Evolutionary conservation across 2,329 filamentous ascomycete genomes (phyloP).

Genomic region (Epichloe scottii): DNA sequence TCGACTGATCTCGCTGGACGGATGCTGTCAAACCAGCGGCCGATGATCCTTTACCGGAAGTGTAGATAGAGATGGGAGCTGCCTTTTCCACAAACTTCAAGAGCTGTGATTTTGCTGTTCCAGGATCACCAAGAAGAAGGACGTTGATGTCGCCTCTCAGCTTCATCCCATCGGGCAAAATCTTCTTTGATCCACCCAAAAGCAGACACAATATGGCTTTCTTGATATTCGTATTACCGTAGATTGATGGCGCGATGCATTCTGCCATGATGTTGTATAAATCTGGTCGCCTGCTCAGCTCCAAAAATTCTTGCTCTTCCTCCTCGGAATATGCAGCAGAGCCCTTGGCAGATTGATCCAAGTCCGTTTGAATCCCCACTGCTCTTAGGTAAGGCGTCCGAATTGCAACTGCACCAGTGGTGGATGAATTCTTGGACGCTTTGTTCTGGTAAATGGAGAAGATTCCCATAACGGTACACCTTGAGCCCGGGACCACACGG

Average conservation of each 20-base stretch:
- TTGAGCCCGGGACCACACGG: constrained; percentile 83
- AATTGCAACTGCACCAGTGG: constrained; percentile 78
- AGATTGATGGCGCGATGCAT: constrained; percentile 95
- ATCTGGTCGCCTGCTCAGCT: constrained; percentile 81
- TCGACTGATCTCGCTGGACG: constrained; percentile 83
- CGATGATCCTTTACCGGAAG: constrained; percentile 94
- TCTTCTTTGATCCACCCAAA: constrained; percentile 93
- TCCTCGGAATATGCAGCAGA: constrained; percentile 79
- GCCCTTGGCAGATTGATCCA: constrained; percentile 81
- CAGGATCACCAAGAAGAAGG: constrained; percentile 86
- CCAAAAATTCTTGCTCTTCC: constrained; percentile 90
- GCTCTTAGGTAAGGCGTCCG: constrained; percentile 89
- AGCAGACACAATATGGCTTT: constrained; percentile 91
- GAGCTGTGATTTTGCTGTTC: constrained; percentile 94
- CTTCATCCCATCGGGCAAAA: constrained; percentile 94
- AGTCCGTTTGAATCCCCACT: constrained; percentile 80
- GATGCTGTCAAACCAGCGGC: constrained; percentile 95
- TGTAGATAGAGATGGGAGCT: constrained; percentile 95
- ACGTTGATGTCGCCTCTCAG: constrained; percentile 97
- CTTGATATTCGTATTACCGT: constrained; percentile 92
- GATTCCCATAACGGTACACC: constrained; percentile 91
- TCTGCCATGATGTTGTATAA: constrained; percentile 84
- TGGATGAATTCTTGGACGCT: constrained; percentile 61
- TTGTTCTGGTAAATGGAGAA: constrained; percentile 98
- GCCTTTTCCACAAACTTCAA: constrained; percentile 96